A percentile compares a stretch with the other conserved stretches of the same genome.
phyloP scores from a whole-genome alignment of 2,329 filamentous ascomycete genomes.

The Botrytis porri region DNA sequence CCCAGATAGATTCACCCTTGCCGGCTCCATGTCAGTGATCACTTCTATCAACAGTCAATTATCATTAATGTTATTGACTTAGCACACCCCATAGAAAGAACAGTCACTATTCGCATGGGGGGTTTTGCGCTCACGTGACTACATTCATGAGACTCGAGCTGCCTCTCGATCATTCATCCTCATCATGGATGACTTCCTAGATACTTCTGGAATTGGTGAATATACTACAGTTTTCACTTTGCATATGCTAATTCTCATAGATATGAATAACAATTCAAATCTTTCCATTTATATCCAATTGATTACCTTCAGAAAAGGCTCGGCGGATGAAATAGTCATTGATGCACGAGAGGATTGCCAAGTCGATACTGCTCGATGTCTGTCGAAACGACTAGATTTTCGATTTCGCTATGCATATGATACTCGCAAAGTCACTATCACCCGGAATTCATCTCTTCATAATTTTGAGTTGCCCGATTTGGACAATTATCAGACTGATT shows the following conservation, averaged over 20 bases:
- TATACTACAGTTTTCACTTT: neutral
- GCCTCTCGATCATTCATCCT: neutral
- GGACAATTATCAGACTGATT: neutral
- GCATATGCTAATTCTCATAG: slow-evolving; percentile 18
- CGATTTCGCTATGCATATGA: neutral
- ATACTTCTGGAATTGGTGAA: slow-evolving; percentile 20
- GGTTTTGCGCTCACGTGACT: neutral
- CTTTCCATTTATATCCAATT: slow-evolving; percentile 23
- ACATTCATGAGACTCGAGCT: neutral
- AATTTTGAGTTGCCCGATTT: neutral
- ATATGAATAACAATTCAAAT: slow-evolving; percentile 25
- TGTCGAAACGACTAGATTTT: neutral
- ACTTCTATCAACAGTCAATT: neutral
- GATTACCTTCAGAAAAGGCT: slow-evolving; percentile 23
- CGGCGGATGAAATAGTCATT: neutral
- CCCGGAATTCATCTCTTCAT: neutral
- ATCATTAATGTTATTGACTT: neutral
- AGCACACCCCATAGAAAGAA: neutral
- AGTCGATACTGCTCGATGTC: slow-evolving; percentile 2
- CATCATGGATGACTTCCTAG: slow-evolving; percentile 17
- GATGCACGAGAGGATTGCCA: slow-evolving; percentile 16
- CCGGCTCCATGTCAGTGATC: neutral
- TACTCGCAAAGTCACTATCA: slow-evolving; percentile 2
- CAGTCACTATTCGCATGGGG: neutral
- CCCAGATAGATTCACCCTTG: neutral